Evolutionary conservation across 2,329 filamentous ascomycete genomes (phyloP).

Genomic region (Teratosphaeriaceae sp.): DNA sequence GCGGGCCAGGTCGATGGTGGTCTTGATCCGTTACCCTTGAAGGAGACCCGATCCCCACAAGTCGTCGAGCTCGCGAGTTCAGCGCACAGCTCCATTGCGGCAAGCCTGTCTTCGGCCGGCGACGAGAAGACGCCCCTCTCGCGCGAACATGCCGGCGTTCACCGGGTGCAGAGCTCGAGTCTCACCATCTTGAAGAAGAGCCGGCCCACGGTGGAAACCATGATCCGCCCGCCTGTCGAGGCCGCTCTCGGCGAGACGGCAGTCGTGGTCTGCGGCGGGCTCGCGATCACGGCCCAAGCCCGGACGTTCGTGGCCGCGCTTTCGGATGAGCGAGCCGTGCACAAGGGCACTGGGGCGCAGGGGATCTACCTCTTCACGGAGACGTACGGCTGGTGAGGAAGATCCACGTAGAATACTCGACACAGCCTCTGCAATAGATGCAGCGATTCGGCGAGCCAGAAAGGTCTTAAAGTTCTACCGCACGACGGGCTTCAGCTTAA

Average conservation of each 20-base stretch:
- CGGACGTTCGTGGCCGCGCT: constrained; percentile 49
- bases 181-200: constrained; percentile 37
- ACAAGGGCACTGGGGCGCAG: constrained; percentile 61
- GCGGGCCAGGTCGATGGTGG: neutral
- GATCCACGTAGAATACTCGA: neutral
- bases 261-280: constrained; percentile 56
- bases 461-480: neutral
- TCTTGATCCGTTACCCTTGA: neutral
- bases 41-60: neutral
- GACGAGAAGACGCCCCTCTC: constrained; percentile 16
- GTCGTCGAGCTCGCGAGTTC: constrained; percentile 31
- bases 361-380: constrained; percentile 57
- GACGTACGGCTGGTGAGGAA: constrained; percentile 44
- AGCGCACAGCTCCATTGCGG: constrained; percentile 39
- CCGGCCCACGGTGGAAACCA: constrained; percentile 44
- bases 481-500: constrained; percentile 4
- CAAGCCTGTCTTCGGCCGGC: constrained; percentile 28
- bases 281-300: constrained; percentile 48
- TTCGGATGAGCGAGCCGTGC: constrained; percentile 59
- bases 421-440: neutral
- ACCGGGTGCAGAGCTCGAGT: neutral
- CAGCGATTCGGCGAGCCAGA: neutral
- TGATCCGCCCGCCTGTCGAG: constrained; percentile 52
- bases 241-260: constrained; percentile 55
- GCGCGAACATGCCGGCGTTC: no score